Base-by-base conservation (phyloP, 2,329 filamentous ascomycete genomes). In the Penicillium nordicum region DNA sequence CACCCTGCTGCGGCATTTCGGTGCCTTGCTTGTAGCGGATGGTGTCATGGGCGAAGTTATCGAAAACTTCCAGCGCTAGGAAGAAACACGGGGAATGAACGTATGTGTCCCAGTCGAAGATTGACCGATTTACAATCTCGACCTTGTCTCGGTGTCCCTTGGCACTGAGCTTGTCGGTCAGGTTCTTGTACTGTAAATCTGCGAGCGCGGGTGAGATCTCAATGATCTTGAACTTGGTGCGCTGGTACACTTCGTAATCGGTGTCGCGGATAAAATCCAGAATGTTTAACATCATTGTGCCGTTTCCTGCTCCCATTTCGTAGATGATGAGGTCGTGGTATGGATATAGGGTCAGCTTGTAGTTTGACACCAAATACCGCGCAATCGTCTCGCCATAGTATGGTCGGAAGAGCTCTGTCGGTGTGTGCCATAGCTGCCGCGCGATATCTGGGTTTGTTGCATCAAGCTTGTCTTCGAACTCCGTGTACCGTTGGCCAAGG, bases 281-380 rank as follows among this genome's bases (percentile, higher is more conserved):
- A 56, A 99, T 92, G 74, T 99, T 99, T 71, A 94, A 82, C 94
- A 99, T 99, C 71, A 99, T 84, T 0, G 95, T 99, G 60, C 94
- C 94, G 68, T 96, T 93, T 67, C 94, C 94, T 38, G 94, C 94
- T 50, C 94, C 94, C 89, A 99, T 96, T 74, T 99, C 94, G 82
- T 97, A 99, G 73, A 99, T 95, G 67, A 96, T 90, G 50, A 99
- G 84, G 75, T 99, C 94, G 75, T 97, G 88, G 79, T 97, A 97
- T 2, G 94, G 94, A 72, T 94, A 97, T 54, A 91, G 85, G 43
- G 90, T 90, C 72, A 97, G 85, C 72, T 94, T 92, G 82, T 99
- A 99, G 78, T 99, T 97, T 64, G 90, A 88, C 64, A 97, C 87
- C 43, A 99, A 84, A 74, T 97, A 97, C 21, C 93, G 88, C n/a